Percentiles rank a stretch among this genome's conserved stretches.
phyloP scores from a whole-genome alignment of 495 filamentous ascomycete genomes.

The Cairneyella variabilis region DNA sequence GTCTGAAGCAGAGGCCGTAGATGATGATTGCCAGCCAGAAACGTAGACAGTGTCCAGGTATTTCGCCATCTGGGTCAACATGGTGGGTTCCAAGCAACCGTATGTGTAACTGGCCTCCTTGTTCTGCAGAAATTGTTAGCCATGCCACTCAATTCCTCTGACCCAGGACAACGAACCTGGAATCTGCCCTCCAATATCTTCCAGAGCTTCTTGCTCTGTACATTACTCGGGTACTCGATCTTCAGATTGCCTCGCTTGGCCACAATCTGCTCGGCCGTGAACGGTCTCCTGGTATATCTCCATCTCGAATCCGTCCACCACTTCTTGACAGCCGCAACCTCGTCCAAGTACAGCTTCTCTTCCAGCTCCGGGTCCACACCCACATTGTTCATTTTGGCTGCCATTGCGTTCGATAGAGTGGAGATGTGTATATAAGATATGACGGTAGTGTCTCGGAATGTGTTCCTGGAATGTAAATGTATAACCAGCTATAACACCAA shows the following conservation, averaged over 20 bases:
- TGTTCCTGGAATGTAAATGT: too few species aligned
- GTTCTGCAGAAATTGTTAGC: slow-evolving; percentile 45
- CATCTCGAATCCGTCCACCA: slow-evolving; percentile 95
- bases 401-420: slow-evolving; percentile 35
- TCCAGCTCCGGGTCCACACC: slow-evolving; percentile 63
- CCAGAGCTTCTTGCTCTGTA: slow-evolving; percentile 92
- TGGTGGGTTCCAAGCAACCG: slow-evolving; percentile 94
- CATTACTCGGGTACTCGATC: slow-evolving; percentile 88
- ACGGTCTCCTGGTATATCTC: slow-evolving; percentile 88
- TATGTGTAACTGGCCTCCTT: slow-evolving; percentile 89
- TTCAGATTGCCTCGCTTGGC: slow-evolving; percentile 87
- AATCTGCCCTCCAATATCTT: slow-evolving; percentile 80
- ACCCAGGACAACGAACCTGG: slow-evolving; percentile 48
- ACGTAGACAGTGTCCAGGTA: slow-evolving; percentile 98
- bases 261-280: slow-evolving; percentile 95
- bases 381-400: slow-evolving; percentile 49
- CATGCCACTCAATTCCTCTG: not conserved
- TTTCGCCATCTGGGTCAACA: slow-evolving; percentile 99
- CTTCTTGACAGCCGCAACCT: slow-evolving; percentile 81
- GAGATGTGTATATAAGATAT: slow-evolving; percentile 10
- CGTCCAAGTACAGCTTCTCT: slow-evolving; percentile 72
- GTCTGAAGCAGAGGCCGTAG: slow-evolving; percentile 87
- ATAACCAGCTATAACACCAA: too few species aligned
- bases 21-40: slow-evolving; percentile 97
- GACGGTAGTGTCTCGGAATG: too few species aligned